These are phyloP conservation scores for Metschnikowia matae DNA, from an alignment of 805 yeast species.

Conservation along the genomic window DNA sequence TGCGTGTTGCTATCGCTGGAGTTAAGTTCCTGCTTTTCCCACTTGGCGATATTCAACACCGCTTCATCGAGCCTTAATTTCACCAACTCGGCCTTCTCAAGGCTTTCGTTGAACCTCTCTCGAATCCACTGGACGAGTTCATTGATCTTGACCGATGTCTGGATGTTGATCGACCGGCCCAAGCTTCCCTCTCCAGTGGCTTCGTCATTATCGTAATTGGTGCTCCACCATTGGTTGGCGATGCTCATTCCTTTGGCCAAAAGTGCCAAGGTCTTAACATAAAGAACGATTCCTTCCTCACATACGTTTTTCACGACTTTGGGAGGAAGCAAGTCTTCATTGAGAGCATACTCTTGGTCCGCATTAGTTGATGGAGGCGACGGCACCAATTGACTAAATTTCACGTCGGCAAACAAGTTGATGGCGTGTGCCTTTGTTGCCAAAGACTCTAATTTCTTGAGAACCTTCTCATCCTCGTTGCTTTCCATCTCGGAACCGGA, in stretches of 20 bases:
- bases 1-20: constrained; percentile 3
- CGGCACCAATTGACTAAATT: constrained; percentile 80
- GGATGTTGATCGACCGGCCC: constrained; percentile 17
- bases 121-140: constrained; percentile 88
- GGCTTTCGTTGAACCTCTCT: constrained; percentile 79
- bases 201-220: constrained; percentile 21
- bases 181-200: constrained; percentile 10
- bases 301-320: constrained; percentile 56
- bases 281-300: constrained; percentile 82
- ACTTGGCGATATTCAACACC: constrained; percentile 28
- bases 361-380: constrained; percentile 53
- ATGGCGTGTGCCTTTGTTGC: constrained; percentile 92
- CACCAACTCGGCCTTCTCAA: constrained; percentile 83
- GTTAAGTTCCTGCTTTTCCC: not conserved
- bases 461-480: constrained; percentile 33
- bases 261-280: constrained; percentile 77
- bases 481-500: constrained; percentile 13
- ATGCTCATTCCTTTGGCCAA: constrained; percentile 81
- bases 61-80: constrained; percentile 54
- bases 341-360: constrained; percentile 35
- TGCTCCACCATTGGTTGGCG: constrained; percentile 90
- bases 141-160: constrained; percentile 43
- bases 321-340: constrained; percentile 50
- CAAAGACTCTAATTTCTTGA: constrained; percentile 56
- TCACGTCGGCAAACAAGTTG: constrained; percentile 83